Evolutionary conservation across 202 grass and related monocot genomes (phyloP), one percentile per base, ranked within the genome.

Genomic region (Hordeum pubiflorum): DNA sequence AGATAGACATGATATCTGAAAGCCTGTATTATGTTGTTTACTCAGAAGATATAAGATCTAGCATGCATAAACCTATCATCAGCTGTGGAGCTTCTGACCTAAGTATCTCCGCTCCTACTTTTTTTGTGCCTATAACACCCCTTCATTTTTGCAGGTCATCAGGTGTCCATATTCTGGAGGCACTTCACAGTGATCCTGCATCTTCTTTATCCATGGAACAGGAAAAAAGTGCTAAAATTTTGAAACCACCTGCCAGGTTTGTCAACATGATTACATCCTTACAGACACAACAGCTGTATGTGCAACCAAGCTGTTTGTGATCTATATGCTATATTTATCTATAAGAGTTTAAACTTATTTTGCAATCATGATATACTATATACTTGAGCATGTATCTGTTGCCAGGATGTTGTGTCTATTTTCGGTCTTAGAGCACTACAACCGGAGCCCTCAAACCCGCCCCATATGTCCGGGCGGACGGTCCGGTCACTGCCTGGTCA

Each of bases 101-200:
- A 88, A 50, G 3, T 77, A 61, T 84, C 36, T 60, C 56, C 80
- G 3, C 50, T 69, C 43, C 26, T 62, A 38, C 21, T 80, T 63
- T 61, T 79, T 63, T 82, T 89, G 75, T 69, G 69, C n/a, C 86
- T 90, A 90, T 93, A 93, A 93, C 41, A 29, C 13, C 33, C 63
- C 54, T 79, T 57, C 20, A 80, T 87, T 50, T 36, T 67, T 96
- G 88, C 90, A 99, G 92, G 90, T 82, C 83, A 75, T 86, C 92
- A 67, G 92, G 89, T 70, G 72, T 77, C 64, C 84, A 87, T 89
- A 99, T 99, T 86, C 92, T 99, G 48, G 96, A 99, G 81, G 96
- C 96, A 81, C 96, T 99, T 90, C 96, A 96, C 81, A 86, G 88
- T 55, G 96, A 99, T 80, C 96, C 96, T 85, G 96, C 96, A 69